Evolutionary conservation across 805 yeast species (phyloP), one percentile per base, ranked within the genome.

Genomic region (Pichia heedii): DNA sequence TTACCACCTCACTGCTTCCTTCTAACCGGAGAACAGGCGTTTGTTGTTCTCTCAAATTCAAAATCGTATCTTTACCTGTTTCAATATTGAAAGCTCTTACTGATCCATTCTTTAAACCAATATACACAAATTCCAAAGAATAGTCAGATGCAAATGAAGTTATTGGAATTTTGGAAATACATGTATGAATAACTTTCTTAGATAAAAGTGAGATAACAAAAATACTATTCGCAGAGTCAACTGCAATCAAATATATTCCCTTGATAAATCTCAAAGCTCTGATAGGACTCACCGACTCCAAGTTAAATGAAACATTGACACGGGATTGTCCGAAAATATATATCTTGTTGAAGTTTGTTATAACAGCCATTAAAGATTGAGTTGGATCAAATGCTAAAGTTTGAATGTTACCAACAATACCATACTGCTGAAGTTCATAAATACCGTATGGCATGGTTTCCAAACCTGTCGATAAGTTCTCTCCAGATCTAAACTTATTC

Each of bases 301-400:
- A 55, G 37, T 73, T 73, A 51, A 88, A 70, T 10, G 74, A 75
- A 13, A 77, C 83, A 49, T 82, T 82, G 10, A 88, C 95, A 42
- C 82, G 78, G 35, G 81, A 78, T 55, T 84, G 90, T 2, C 97
- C 98, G 56, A 79, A 81, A 5, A 93, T 81, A 50, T 84, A 80
- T 15, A 93, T 69, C 37, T 77, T 77, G 34, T 88, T 85, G 8
- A 65, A 57, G 32, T 72, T 78, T 0, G 96, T 87, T 3, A 88
- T 81, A 0, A 87, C 66, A 0, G 96, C 97, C 53, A 88, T 62
- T 22, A 93, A 69, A 42, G 93, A 77, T 61, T 93, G 98, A 1
- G 85, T 79, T 3, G 95, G 95, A 58, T 93, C 97, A 62, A 72
- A 84, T 0, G 93, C 94, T 33, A 79, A 57, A 0, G 85, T 77